Conservation (phyloP, 225 moss, liverwort and hornwort species). For the Sphagnum contortum region DNA sequence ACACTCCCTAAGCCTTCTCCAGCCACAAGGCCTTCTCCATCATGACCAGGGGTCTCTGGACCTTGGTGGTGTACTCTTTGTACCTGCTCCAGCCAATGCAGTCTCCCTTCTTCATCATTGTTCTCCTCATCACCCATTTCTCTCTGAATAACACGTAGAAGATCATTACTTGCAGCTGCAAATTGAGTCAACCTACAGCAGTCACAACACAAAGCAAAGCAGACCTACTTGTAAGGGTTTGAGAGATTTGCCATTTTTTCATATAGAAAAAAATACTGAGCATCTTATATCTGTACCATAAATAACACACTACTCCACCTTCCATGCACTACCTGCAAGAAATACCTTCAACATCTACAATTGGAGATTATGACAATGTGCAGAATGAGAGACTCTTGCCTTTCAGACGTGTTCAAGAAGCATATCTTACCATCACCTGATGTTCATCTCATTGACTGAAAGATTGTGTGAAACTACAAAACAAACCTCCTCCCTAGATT, state of each 20-base stretch:
- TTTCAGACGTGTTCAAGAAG: too few species aligned
- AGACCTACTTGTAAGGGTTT: too few species aligned
- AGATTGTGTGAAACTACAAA: too few species aligned
- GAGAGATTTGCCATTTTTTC: too few species aligned
- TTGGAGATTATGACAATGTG: too few species aligned
- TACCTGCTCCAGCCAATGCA: slow-evolving; percentile 63
- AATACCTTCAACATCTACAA: not conserved
- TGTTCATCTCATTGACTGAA: too few species aligned
- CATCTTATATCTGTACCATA: too few species aligned
- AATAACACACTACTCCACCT: not conserved
- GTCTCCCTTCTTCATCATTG: slow-evolving; percentile 75
- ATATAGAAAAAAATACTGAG: too few species aligned
- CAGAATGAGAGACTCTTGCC: too few species aligned
- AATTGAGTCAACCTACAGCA: slow-evolving; percentile 25
- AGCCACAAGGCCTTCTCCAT: slow-evolving; percentile 25
- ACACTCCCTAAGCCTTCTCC: slow-evolving; percentile 24
- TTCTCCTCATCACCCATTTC: slow-evolving; percentile 67
- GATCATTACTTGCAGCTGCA: slow-evolving; percentile 40
- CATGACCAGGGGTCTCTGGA: slow-evolving; percentile 24
- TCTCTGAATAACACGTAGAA: slow-evolving; percentile 35
- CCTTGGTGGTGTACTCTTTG: slow-evolving; percentile 28
- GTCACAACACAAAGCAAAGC: too few species aligned
- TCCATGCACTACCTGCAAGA: not conserved
- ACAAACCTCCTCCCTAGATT: too few species aligned
- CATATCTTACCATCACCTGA: too few species aligned